phyloP scores from a whole-genome alignment of 2,329 filamentous ascomycete genomes.

The Fusarium clavum region DNA sequence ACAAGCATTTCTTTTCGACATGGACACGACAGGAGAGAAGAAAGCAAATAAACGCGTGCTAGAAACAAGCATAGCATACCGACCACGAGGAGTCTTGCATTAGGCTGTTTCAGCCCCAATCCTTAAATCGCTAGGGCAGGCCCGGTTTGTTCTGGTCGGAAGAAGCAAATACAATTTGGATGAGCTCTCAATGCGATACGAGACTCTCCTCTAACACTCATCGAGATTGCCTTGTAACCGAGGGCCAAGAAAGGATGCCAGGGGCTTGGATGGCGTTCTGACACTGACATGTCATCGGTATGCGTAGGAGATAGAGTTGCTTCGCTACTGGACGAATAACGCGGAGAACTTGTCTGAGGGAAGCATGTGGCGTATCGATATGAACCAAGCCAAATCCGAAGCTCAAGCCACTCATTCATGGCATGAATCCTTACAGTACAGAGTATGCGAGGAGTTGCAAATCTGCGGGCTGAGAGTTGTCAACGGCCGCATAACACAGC shows the following conservation, averaged over 20 bases:
- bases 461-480: conserved; percentile 3
- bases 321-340: not conserved
- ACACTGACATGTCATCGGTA: conserved; percentile 1
- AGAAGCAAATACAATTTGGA: conserved; percentile 8
- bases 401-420: not conserved
- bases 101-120: conserved; percentile 22
- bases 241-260: not conserved
- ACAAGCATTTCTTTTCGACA: not conserved
- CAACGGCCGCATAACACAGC: conserved; percentile 17
- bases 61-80: not conserved
- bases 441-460: not conserved
- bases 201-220: not conserved
- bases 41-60: not conserved
- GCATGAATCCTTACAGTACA: not conserved
- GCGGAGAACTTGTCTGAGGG: not conserved
- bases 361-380: not conserved
- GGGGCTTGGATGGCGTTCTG: not conserved
- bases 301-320: not conserved
- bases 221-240: not conserved
- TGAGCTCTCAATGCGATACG: not conserved
- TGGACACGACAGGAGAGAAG: conserved; percentile 3
- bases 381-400: not conserved
- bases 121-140: not conserved
- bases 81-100: not conserved
- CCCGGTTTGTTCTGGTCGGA: not conserved